Evolutionary conservation across 2,329 filamentous ascomycete genomes (phyloP).

Genomic region (Microdochium trichocladiopsis): DNA sequence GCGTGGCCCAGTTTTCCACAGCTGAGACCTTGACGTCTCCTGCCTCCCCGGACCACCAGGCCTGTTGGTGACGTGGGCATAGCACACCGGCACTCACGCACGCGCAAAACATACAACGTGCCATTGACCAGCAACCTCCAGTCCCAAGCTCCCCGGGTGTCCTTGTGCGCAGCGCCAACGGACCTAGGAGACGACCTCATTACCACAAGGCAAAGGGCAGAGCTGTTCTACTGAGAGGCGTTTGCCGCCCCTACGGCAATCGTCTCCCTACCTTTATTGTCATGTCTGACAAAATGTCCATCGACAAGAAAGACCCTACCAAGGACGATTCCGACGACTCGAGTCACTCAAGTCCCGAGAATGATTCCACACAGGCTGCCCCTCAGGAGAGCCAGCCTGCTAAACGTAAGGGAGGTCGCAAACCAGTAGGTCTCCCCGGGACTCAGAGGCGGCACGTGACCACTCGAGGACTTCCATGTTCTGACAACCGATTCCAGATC

Average conservation of each 20-base stretch:
- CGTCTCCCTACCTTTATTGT: conserved; percentile 29
- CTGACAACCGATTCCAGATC: conserved; percentile 52
- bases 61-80: background rate
- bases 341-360: conserved; percentile 51
- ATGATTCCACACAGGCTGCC: conserved; percentile 34
- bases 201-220: conserved; percentile 3
- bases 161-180: background rate
- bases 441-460: background rate
- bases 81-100: background rate
- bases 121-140: no score
- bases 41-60: background rate
- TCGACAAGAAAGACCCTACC: conserved; percentile 50
- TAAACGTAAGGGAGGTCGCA: conserved; percentile 95
- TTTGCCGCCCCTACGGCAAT: conserved; percentile 33
- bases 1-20: background rate
- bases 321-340: conserved; percentile 58
- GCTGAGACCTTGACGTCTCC: background rate
- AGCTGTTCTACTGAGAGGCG: conserved; percentile 19
- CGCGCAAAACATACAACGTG: background rate
- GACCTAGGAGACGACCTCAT: background rate
- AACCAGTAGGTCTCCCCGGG: conserved; percentile 63
- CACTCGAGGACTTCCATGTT: background rate
- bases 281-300: conserved; percentile 63
- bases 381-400: conserved; percentile 56
- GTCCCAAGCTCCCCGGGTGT: background rate